Evolutionary conservation across 192 early-diverging fungal species (phyloP).

Genomic region (Oehlia diaphana): DNA sequence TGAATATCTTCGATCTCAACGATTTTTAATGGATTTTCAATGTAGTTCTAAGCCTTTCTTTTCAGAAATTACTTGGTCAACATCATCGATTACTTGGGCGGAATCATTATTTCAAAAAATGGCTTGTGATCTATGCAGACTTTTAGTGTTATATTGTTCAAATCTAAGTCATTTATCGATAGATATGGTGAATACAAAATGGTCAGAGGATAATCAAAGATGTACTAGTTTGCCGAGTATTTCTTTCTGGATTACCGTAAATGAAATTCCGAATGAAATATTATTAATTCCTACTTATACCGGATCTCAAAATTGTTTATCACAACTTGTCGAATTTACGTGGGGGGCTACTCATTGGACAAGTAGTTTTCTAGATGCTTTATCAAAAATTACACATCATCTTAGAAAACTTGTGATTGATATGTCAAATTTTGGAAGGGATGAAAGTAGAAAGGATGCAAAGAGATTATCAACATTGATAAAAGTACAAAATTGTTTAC

Average conservation of each 20-base stretch:
- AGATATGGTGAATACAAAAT: slow-evolving; percentile 6
- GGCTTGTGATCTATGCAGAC: not conserved
- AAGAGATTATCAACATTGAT: not conserved
- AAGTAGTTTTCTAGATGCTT: not conserved
- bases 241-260: slow-evolving; percentile 8
- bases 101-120: not conserved
- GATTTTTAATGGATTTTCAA: not conserved
- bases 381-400: not conserved
- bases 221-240: slow-evolving; percentile 7
- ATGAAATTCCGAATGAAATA: not conserved
- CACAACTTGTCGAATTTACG: slow-evolving; percentile 6
- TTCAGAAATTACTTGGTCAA: not conserved
- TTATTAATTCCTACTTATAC: slow-evolving; percentile 2
- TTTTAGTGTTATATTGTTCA: slow-evolving; percentile 7
- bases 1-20: not conserved
- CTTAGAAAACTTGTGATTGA: slow-evolving; percentile 5
- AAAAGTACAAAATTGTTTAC: not conserved
- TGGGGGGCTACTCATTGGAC: slow-evolving; percentile 13
- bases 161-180: slow-evolving; percentile 6
- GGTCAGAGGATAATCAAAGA: not conserved
- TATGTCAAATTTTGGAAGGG: slow-evolving; percentile 14
- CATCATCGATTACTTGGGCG: too few species aligned
- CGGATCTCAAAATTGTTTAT: not conserved
- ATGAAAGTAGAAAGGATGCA: not conserved
- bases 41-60: not conserved